Evolutionary conservation across 805 yeast genomes (phyloP).

Genomic region (Helenozyma rhizophorensis): DNA sequence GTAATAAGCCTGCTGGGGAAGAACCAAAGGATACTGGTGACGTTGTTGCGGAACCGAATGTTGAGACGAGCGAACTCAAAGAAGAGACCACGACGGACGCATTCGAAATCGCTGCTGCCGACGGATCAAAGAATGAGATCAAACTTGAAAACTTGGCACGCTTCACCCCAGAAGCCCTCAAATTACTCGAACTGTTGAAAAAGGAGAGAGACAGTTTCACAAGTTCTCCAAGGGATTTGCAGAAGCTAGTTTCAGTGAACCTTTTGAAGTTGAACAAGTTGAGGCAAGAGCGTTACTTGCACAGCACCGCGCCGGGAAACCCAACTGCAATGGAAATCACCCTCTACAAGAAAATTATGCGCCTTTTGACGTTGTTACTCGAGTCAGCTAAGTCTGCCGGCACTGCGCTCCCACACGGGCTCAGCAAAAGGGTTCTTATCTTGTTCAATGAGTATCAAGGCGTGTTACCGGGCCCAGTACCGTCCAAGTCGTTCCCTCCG

Average conservation of each 20-base stretch:
- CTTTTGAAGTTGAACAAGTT: conserved; percentile 33
- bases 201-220: conserved; percentile 19
- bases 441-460: conserved; percentile 74
- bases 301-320: conserved; percentile 21
- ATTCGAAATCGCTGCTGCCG: conserved; percentile 7
- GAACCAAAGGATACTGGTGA: conserved; percentile 3
- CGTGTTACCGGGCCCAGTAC: conserved; percentile 60
- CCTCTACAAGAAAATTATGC: conserved; percentile 28
- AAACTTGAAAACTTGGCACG: conserved; percentile 28
- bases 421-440: conserved; percentile 55
- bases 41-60: too few species aligned
- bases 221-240: conserved; percentile 28
- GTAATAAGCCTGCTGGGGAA: too few species aligned
- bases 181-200: conserved; percentile 21
- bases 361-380: conserved; percentile 29
- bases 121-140: conserved; percentile 11
- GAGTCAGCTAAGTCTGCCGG: conserved; percentile 24
- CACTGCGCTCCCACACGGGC: conserved; percentile 21
- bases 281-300: conserved; percentile 37
- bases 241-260: conserved; percentile 29
- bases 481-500: conserved; percentile 14
- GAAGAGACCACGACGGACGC: not conserved
- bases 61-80: not conserved
- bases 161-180: conserved; percentile 33
- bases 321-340: conserved; percentile 25